Evolutionary conservation across 2,329 filamentous ascomycete genomes (phyloP).

Genomic region (Bipolaris gigantea): DNA sequence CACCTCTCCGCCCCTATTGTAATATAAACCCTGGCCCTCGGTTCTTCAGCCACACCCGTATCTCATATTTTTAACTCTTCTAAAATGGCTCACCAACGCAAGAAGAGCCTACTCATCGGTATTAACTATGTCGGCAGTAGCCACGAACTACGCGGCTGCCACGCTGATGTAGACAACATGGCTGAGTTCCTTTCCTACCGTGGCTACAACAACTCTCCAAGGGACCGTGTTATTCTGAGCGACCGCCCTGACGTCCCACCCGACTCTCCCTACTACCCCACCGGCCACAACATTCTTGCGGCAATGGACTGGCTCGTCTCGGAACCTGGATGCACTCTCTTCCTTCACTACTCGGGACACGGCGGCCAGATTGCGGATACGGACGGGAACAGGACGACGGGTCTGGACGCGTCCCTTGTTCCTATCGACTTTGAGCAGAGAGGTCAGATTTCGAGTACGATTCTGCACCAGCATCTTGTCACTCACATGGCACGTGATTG

Average conservation of each 20-base stretch:
- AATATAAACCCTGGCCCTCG: background rate
- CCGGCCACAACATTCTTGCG: slow-evolving; percentile 51
- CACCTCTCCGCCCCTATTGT: background rate
- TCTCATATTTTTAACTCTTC: background rate
- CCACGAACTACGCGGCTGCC: slow-evolving; percentile 53
- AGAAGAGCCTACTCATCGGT: slow-evolving; percentile 57
- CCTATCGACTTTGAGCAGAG: slow-evolving; percentile 56
- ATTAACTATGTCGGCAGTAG: slow-evolving; percentile 54
- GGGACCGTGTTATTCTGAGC: slow-evolving; percentile 51
- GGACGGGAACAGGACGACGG: slow-evolving; percentile 44
- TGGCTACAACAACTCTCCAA: slow-evolving; percentile 48
- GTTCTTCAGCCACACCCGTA: background rate
- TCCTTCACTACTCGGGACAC: slow-evolving; percentile 63
- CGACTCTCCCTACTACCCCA: slow-evolving; percentile 43
- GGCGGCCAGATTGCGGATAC: slow-evolving; percentile 57
- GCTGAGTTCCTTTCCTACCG: slow-evolving; percentile 50
- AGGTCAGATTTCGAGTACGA: slow-evolving; percentile 58
- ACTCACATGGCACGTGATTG: slow-evolving; percentile 54
- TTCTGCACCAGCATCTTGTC: slow-evolving; percentile 57
- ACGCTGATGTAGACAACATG: slow-evolving; percentile 55
- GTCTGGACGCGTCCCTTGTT: slow-evolving; percentile 56
- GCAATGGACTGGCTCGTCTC: slow-evolving; percentile 62
- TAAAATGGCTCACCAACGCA: slow-evolving; percentile 29
- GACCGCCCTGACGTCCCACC: slow-evolving; percentile 42
- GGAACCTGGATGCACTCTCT: slow-evolving; percentile 56